Percentiles rank a stretch among this genome's conserved stretches.
These are phyloP conservation scores for Coemansia sp. DNA, from an alignment of 192 early-diverging fungal species.

Conservation along the genomic window DNA sequence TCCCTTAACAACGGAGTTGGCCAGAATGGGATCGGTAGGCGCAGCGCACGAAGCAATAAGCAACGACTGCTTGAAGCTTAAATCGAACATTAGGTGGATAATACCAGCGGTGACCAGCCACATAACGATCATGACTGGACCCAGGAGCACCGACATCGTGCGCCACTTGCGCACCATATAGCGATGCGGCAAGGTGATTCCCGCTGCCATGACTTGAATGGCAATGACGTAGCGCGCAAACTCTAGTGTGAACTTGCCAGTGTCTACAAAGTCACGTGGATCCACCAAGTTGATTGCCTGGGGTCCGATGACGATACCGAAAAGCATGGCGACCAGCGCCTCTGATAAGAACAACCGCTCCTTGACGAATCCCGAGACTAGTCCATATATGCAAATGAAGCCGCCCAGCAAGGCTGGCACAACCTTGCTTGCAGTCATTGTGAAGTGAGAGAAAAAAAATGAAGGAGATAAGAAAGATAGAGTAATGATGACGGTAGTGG, in stretches of 20 bases:
- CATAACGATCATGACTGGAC: constrained; percentile 85
- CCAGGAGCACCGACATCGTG: constrained; percentile 74
- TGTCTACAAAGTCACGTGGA: constrained; percentile 59
- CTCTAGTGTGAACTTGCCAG: constrained; percentile 68
- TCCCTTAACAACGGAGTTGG: constrained; percentile 95
- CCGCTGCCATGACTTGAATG: constrained; percentile 83
- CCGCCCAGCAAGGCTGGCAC: constrained; percentile 71
- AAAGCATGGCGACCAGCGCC: constrained; percentile 78
- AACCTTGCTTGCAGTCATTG: constrained; percentile 37
- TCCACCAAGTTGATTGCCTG: constrained; percentile 72
- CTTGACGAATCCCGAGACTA: constrained; percentile 73
- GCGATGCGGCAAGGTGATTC: constrained; percentile 79
- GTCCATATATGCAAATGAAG: constrained; percentile 75
- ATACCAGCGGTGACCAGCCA: constrained; percentile 77
- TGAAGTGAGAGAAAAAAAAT: not conserved
- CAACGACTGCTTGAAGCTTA: constrained; percentile 63
- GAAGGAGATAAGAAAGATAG: constrained; percentile 2
- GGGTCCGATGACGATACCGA: constrained; percentile 87
- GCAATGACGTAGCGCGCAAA: constrained; percentile 83
- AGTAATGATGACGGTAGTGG: constrained; percentile 11
- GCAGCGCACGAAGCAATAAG: constrained; percentile 84
- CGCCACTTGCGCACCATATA: constrained; percentile 76
- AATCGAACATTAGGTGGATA: constrained; percentile 55
- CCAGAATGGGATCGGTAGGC: constrained; percentile 94
- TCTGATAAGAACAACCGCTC: constrained; percentile 76